Conservation (phyloP, 106 monocot species). For the Phalaenopsis equestris region DNA sequence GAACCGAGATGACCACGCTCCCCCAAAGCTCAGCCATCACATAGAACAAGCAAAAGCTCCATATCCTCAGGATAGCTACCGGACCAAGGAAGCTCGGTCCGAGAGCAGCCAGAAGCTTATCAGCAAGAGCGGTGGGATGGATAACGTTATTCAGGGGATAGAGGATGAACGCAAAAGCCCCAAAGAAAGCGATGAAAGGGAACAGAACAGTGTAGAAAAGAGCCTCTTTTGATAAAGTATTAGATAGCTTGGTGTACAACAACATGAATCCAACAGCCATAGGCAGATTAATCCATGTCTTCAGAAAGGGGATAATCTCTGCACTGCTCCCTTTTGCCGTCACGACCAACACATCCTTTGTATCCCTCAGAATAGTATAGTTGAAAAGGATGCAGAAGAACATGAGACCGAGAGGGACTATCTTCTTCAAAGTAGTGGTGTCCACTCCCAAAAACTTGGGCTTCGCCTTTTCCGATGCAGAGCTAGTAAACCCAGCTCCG, state of each 20-base stretch:
- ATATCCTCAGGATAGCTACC: constrained; percentile 84
- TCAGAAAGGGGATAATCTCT: constrained; percentile 94
- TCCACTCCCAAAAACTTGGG: constrained; percentile 79
- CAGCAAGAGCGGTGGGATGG: constrained; percentile 80
- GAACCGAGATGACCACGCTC: constrained; percentile 93
- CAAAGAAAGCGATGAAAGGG: constrained; percentile 90
- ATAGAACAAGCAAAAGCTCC: constrained; percentile 97
- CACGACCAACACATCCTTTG: constrained; percentile 92
- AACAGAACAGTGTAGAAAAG: constrained; percentile 83
- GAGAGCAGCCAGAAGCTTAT: constrained; percentile 55
- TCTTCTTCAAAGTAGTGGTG: constrained; percentile 70
- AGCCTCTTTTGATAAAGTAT: constrained; percentile 87
- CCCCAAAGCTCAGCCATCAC: constrained; percentile 99
- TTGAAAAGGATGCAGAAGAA: constrained; percentile 99
- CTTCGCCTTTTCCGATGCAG: constrained; percentile 15
- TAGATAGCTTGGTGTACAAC: constrained; percentile 84
- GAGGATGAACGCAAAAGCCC: constrained; percentile 68
- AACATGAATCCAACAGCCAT: constrained; percentile 98
- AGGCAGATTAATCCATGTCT: constrained; percentile 95
- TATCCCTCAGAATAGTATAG: constrained; percentile 87
- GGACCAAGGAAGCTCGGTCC: constrained; percentile 86
- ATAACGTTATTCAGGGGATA: constrained; percentile 70
- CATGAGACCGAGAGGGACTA: constrained; percentile 79
- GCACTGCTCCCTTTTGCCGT: constrained; percentile 96
- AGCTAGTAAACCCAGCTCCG: constrained; percentile 13